Evolutionary conservation across 169 alveolate genomes (phyloP), one percentile per base, ranked within the genome.

Genomic region (Plasmodium billcollinsi): DNA sequence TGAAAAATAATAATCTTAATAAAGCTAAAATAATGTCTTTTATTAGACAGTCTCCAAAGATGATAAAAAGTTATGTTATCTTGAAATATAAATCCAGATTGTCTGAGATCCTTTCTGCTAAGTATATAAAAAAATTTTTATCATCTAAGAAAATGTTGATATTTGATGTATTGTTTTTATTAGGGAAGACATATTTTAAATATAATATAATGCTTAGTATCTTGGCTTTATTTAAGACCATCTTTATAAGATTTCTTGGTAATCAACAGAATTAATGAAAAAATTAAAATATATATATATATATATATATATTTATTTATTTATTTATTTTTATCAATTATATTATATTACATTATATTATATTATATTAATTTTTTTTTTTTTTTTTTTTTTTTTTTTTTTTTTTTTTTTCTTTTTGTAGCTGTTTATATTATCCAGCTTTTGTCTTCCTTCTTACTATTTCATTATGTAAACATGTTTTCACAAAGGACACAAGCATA

Each of bases 391-490:
- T 24, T 0, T 24, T 24, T 24, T 24, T 0, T 24, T 24, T 5
- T 20, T 26, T 70, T 43, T 9, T 11, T n/a, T 15, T 47, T 24
- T 24, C 4, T 20, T 20, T 70, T 61, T 29, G 4, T 26, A 80
- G 90, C 58, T 2, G 73, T 80, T 33, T 80, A 80, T 74, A 6
- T 66, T n/a, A 2, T 67, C 1, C 90, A 80, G 56, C 12, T 80
- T 12, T 24, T 20, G 47, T 18, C 80, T 5, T 66, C 90, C 15
- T 80, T 80, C 59, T 49, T 66, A 12, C 7, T 80, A 29, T 80
- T 80, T 33, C 90, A 80, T 45, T 80, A 80, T 39, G 33, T 80
- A 0, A 80, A 80, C 49, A 80, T 80, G 29, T n/a, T 80, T 33
- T 67, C 80, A 3, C 90, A 80, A 56, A 80, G 69, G 54, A 80